These are phyloP conservation scores for Achlya hypogyna DNA, from an alignment of 352 stramenopile genomes.

Conservation along the genomic window DNA sequence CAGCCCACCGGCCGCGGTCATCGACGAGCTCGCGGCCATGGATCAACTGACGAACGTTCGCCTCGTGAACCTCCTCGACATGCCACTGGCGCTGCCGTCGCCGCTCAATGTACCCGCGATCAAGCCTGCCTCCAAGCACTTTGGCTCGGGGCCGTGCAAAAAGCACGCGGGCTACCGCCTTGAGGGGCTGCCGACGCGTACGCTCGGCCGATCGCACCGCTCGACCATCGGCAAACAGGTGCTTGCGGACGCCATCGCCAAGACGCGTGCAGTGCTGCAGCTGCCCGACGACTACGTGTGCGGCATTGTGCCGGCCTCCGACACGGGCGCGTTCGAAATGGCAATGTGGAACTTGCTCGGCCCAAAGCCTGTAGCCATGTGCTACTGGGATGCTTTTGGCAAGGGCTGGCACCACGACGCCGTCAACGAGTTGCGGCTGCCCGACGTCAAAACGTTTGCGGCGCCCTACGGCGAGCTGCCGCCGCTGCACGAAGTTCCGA, in stretches of 20 bases:
- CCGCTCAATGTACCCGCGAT: slow-evolving; percentile 50
- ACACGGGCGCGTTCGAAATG: slow-evolving; percentile 99
- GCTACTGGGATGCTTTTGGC: slow-evolving; percentile 97
- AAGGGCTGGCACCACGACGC: slow-evolving; percentile 95
- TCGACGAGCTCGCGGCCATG: slow-evolving; percentile 71
- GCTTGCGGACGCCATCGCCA: slow-evolving; percentile 91
- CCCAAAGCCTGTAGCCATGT: slow-evolving; percentile 85
- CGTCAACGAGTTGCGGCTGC: slow-evolving; percentile 90
- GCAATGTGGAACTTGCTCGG: slow-evolving; percentile 99
- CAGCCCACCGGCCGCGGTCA: slow-evolving; percentile 68
- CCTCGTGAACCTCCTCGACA: slow-evolving; percentile 73
- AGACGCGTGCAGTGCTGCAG: slow-evolving; percentile 91
- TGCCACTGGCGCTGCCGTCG: neutral
- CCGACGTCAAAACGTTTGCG: slow-evolving; percentile 89
- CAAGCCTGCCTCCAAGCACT: slow-evolving; percentile 88
- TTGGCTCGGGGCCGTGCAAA: slow-evolving; percentile 97
- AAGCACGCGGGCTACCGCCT: slow-evolving; percentile 96
- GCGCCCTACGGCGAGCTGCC: slow-evolving; percentile 96
- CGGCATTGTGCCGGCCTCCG: slow-evolving; percentile 95
- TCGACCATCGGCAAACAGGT: slow-evolving; percentile 96
- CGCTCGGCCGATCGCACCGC: slow-evolving; percentile 92
- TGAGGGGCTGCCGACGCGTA: slow-evolving; percentile 77
- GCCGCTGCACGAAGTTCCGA: slow-evolving; percentile 89
- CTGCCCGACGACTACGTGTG: slow-evolving; percentile 93
- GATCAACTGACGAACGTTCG: slow-evolving; percentile 76